Evolutionary conservation across 805 yeast genomes (phyloP).

Genomic region (Saturnispora mendoncae): DNA sequence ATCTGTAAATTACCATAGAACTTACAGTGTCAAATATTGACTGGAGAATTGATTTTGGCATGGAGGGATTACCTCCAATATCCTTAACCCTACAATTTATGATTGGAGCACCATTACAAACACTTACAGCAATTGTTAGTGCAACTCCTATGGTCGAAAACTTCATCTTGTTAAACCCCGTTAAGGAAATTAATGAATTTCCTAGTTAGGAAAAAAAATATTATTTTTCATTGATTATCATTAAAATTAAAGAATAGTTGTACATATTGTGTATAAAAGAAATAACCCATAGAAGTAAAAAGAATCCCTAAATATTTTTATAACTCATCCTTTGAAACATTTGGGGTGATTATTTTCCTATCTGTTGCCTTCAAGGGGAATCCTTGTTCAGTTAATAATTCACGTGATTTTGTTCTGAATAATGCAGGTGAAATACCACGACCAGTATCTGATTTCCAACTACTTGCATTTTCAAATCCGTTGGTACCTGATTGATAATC

Average conservation of each 20-base stretch:
- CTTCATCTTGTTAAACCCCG: not conserved
- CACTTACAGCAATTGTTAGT: not conserved
- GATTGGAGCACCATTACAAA: not conserved
- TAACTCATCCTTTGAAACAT: slow-evolving; percentile 17
- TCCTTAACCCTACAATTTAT: not conserved
- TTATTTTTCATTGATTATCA: too few species aligned
- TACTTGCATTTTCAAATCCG: slow-evolving; percentile 60
- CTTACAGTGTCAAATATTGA: not conserved
- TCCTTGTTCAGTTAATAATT: slow-evolving; percentile 8
- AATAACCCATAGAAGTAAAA: not conserved
- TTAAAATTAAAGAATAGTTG: not conserved
- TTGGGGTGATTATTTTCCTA: slow-evolving; percentile 6
- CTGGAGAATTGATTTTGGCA: not conserved
- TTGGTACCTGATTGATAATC: slow-evolving; percentile 63
- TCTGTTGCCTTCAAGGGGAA: slow-evolving; percentile 9
- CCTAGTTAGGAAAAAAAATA: too few species aligned
- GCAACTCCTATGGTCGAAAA: not conserved
- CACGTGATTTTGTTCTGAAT: slow-evolving; percentile 21
- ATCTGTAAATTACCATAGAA: not conserved
- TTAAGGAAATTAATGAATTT: too few species aligned
- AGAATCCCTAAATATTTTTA: slow-evolving; percentile 4
- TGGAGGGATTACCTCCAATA: not conserved
- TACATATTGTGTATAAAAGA: too few species aligned
- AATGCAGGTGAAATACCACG: slow-evolving; percentile 25
- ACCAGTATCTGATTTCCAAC: slow-evolving; percentile 45